Evolutionary conservation across 192 early-diverging fungal species (phyloP).

Genomic region (Entomortierella chlamydospora): DNA sequence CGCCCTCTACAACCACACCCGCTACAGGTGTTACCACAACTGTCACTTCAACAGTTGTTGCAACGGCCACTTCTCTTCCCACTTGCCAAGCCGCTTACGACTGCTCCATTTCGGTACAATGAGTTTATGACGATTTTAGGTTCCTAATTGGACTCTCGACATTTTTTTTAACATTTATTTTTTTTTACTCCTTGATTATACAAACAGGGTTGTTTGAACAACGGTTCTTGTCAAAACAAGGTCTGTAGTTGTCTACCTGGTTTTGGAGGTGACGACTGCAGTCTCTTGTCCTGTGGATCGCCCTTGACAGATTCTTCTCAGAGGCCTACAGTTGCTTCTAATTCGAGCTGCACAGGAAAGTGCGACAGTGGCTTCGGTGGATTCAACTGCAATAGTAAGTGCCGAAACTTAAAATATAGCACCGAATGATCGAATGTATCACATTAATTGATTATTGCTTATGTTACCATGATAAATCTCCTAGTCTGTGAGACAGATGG

Average conservation of each 20-base stretch:
- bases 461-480: not conserved
- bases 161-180: too few species aligned
- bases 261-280: conserved; percentile 38
- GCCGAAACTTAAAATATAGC: too few species aligned
- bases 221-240: conserved; percentile 18
- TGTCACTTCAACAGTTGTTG: not conserved
- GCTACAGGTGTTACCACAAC: conserved; percentile 5
- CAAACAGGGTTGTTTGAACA: conserved; percentile 40
- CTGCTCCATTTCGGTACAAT: conserved; percentile 38
- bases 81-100: conserved; percentile 35
- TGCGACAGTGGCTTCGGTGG: conserved; percentile 70
- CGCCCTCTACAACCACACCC: not conserved
- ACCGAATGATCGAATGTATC: too few species aligned
- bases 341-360: not conserved
- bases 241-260: conserved; percentile 30
- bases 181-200: too few species aligned
- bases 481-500: conserved; percentile 54
- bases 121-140: too few species aligned
- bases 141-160: too few species aligned
- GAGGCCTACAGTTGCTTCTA: conserved; percentile 13
- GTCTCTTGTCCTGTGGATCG: conserved; percentile 35
- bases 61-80: conserved; percentile 10
- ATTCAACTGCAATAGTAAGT: conserved; percentile 64
- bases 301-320: conserved; percentile 18
- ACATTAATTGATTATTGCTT: not conserved